These are phyloP conservation scores for Drosera spatulata DNA, from an alignment of 179 eudicot genomes.

Conservation along the genomic window DNA sequence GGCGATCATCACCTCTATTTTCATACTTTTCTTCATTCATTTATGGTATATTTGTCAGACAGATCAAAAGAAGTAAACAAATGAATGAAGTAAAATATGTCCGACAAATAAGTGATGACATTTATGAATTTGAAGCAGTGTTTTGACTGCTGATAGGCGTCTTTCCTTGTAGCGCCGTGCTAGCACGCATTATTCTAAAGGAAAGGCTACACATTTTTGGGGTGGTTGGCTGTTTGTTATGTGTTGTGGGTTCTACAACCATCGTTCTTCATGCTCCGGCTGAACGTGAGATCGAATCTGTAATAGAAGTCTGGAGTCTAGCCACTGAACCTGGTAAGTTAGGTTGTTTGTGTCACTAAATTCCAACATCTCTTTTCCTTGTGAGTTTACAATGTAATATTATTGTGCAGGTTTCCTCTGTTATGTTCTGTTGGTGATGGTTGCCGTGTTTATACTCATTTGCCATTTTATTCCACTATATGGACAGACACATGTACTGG, in stretches of 20 bases:
- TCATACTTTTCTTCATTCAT: slow-evolving; percentile 4
- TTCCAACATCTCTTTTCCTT: background rate
- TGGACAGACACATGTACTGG: slow-evolving; percentile 77
- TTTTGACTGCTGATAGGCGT: slow-evolving; percentile 10
- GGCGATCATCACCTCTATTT: slow-evolving; percentile 1
- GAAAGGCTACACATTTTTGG: slow-evolving; percentile 82
- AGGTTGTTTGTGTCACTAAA: slow-evolving; percentile 5
- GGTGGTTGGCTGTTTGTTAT: slow-evolving; percentile 71
- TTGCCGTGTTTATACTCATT: slow-evolving; percentile 47
- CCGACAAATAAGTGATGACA: no score
- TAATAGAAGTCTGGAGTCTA: slow-evolving; percentile 75
- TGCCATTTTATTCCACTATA: slow-evolving; percentile 53
- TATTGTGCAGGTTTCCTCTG: slow-evolving; percentile 53
- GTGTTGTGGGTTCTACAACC: slow-evolving; percentile 79
- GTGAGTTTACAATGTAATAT: no score
- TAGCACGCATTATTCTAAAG: slow-evolving; percentile 61
- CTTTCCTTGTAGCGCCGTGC: slow-evolving; percentile 52
- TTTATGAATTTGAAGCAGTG: slow-evolving; percentile 2
- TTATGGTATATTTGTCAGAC: background rate
- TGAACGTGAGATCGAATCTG: slow-evolving; percentile 72
- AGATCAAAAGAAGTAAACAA: background rate
- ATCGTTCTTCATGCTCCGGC: slow-evolving; percentile 87
- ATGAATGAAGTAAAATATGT: background rate
- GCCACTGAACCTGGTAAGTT: slow-evolving; percentile 80
- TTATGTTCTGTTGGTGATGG: slow-evolving; percentile 55